Base-by-base conservation (phyloP, 2,329 filamentous ascomycete genomes). In the Nemania serpens region DNA sequence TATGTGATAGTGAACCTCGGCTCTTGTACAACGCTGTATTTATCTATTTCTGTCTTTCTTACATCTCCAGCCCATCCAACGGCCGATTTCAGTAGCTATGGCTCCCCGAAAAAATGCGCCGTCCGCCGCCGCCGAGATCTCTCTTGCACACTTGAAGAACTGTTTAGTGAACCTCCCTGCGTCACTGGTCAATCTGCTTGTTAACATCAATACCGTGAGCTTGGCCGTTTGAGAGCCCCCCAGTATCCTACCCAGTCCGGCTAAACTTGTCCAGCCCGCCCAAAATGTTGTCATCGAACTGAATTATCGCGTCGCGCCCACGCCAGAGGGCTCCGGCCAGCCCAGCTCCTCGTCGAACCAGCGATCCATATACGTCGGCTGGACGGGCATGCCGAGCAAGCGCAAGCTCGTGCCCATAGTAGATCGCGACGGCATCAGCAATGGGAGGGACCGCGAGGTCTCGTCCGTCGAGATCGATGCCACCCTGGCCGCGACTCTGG, bases 351-450 rank as follows among this genome's bases (percentile, higher is more conserved):
- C 79, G 41, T 74, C 81, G 53, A 73, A 79, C 55, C 85, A 87
- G 68, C 85, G 84, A 71, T 96, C 91, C 49, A 82, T 96, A 69
- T 99, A 90, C 74, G 82, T 96, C 61, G 95, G 95, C 75, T 99
- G 95, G 95, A 97, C 95, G 11, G 95, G 95, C 69, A 96, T 99
- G 91, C 90, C 93, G 66, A 97, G 93, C 81, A 96, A 93, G 82
- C 87, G 91, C 72, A 90, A 88, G 74, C 79, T 90, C 68, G 86
- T 88, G 12, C 85, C 91, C 0, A 83, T 93, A 29, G 86, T 95
- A 29, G 84, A 86, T 58, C 87, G 89, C 67, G 90, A 95, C 72
- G 90, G 91, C 0, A 83, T 93, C 68, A 85, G 82, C 33, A 81
- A 80, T n/a, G 75, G 78, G n/a, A 79, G 88, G 70, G 91, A 95